Evolutionary conservation across 768 basidiomycete species (phyloP).

Genomic region (Auriscalpium vulgare): DNA sequence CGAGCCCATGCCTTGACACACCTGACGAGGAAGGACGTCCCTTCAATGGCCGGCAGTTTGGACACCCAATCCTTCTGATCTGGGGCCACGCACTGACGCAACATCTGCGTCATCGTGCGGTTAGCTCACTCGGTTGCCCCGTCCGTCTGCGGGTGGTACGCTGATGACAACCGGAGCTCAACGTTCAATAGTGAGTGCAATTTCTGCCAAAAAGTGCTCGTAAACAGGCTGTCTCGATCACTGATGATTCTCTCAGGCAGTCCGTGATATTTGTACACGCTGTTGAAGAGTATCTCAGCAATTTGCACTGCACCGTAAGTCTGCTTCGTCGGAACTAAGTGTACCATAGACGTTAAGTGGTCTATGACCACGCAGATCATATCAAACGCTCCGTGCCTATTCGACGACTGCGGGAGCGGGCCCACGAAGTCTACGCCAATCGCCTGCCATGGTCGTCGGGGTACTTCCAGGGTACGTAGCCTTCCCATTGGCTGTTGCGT

Average conservation of each 20-base stretch:
- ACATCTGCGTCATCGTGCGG: slow-evolving; percentile 24
- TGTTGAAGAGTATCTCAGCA: slow-evolving; percentile 27
- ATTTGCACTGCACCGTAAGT: slow-evolving; percentile 27
- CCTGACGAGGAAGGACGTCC: no score
- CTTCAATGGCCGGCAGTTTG: slow-evolving; percentile 23
- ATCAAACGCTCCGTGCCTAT: slow-evolving; percentile 16
- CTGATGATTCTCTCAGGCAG: slow-evolving; percentile 31
- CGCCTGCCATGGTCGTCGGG: slow-evolving; percentile 8
- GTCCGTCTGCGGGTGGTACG: slow-evolving; percentile 37
- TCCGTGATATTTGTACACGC: slow-evolving; percentile 31
- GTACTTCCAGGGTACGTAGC: not conserved
- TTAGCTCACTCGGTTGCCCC: slow-evolving; percentile 31
- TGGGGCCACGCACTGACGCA: slow-evolving; percentile 18
- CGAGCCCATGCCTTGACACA: no score
- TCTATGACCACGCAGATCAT: slow-evolving; percentile 18
- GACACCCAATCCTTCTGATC: slow-evolving; percentile 28
- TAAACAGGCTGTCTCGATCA: slow-evolving; percentile 36
- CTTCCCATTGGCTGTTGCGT: slow-evolving; percentile 9
- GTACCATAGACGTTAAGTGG: slow-evolving; percentile 12
- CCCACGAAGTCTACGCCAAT: slow-evolving; percentile 18
- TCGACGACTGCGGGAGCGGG: slow-evolving; percentile 12
- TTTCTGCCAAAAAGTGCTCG: slow-evolving; percentile 33
- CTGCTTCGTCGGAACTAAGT: slow-evolving; percentile 22
- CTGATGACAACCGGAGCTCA: slow-evolving; percentile 28
- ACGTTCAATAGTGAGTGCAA: slow-evolving; percentile 24